Evolutionary conservation across 1,284 basidiomycete species (phyloP).

Genomic region (Takashimella tepidaria): DNA sequence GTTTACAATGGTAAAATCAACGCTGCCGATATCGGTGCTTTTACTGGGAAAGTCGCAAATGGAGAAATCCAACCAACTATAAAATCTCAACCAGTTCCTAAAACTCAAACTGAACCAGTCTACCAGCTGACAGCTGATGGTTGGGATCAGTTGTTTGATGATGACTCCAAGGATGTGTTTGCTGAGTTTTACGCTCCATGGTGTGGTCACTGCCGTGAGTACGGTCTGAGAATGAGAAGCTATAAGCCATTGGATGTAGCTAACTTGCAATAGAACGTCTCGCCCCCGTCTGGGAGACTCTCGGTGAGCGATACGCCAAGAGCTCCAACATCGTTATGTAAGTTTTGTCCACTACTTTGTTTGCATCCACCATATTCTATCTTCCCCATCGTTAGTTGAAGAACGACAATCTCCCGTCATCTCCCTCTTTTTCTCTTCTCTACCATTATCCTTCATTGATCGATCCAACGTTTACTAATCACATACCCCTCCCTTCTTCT

Average conservation of each 20-base stretch:
- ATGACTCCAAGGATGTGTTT: constrained; percentile 90
- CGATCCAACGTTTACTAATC: no score
- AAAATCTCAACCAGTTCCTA: constrained; percentile 87
- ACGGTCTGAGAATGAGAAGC: no score
- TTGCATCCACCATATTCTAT: neutral
- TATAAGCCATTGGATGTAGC: neutral
- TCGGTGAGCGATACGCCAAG: constrained; percentile 78
- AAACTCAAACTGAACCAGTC: constrained; percentile 74
- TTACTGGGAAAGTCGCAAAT: constrained; percentile 61
- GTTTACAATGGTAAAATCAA: constrained; percentile 62
- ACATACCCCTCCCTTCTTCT: no score
- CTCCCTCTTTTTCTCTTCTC: neutral
- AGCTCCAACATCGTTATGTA: constrained; percentile 81
- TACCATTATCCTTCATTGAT: no score
- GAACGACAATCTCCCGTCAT: neutral
- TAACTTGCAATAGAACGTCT: constrained; percentile 53
- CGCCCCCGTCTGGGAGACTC: constrained; percentile 86
- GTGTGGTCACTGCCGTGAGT: constrained; percentile 55
- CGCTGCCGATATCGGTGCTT: constrained; percentile 52
- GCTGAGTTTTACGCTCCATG: constrained; percentile 97
- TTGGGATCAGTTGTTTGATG: constrained; percentile 79
- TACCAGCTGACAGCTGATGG: constrained; percentile 81
- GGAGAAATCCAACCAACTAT: constrained; percentile 76
- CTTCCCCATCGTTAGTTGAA: neutral
- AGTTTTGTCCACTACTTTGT: constrained; percentile 30